Evolutionary conservation across 1,139 yeast genomes (phyloP), one percentile per base, ranked within the genome.

Genomic region (Candida albicans): DNA sequence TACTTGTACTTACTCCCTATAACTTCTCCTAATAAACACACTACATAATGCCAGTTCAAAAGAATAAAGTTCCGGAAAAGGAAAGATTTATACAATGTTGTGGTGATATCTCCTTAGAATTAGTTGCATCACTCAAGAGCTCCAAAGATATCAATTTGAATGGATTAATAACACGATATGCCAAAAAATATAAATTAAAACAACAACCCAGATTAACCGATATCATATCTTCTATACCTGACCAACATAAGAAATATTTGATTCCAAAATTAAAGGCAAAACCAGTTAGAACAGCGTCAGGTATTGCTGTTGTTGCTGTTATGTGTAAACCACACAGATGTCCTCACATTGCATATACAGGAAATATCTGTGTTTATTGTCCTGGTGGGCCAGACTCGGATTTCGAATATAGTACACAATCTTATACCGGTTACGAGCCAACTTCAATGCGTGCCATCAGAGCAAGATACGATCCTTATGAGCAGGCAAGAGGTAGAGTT

Each of bases 341-440:
- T 68, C 99, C 99, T 28, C 99, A 93, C 65, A 95, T 93, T 58
- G 98, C 99, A 28, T 95, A 93, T 64, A 93, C 99, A 0, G 99
- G 99, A 48, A 93, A 93, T 59, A 93, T 93, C 50, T 93, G 99
- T 73, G 99, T 93, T 12, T 93, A 93, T 63, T 93, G 99, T 69
- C 99, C 99, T 4, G 99, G 99, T 47, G 99, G 99, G 1, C 99
- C 99, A 2, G 99, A 93, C 64, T 86, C 96, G 1, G 99, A 93
- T 68, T 93, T 93, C 60, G 99, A 93, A 62, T 93, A 93, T 64
- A 88, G 96, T 1, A 93, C 99, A 2, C 99, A 93, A 66, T 90
- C 98, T 2, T 93, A 93, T 59, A 93, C 99, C 0, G 99, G 99
- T 33, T 93, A 95, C 60, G 99, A 93, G 62, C 99, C 99, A 7